Percentiles rank a stretch among this genome's conserved stretches.
phyloP scores from a whole-genome alignment of 78 protist species.

The Dictyostelium purpureum region DNA sequence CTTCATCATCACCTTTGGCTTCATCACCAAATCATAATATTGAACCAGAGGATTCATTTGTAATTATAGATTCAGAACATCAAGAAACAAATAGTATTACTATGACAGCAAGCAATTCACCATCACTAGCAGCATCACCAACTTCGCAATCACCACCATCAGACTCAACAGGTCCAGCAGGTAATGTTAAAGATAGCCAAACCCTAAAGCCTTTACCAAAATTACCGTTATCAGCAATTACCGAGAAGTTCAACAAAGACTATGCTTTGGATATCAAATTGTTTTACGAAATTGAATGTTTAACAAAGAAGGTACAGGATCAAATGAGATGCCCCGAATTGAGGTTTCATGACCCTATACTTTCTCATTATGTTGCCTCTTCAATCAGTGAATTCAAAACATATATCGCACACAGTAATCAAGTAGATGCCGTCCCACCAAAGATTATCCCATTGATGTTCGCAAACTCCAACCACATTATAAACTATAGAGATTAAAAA shows the following conservation, averaged over 20 bases:
- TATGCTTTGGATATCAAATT: constrained; percentile 39
- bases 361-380: constrained; percentile 65
- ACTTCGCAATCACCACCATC: background rate
- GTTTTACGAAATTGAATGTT: constrained; percentile 67
- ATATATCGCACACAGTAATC: constrained; percentile 56
- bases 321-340: constrained; percentile 64
- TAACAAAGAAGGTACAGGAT: constrained; percentile 41
- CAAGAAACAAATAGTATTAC: background rate
- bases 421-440: constrained; percentile 52
- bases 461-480: constrained; percentile 21
- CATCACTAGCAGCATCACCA: constrained; percentile 20
- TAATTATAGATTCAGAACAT: constrained; percentile 1
- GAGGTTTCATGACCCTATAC: constrained; percentile 46
- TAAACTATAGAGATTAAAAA: constrained; percentile 25
- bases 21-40: background rate
- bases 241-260: constrained; percentile 47
- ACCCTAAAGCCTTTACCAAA: background rate
- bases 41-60: constrained; percentile 22
- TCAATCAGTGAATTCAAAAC: constrained; percentile 74
- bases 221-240: constrained; percentile 5
- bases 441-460: constrained; percentile 70
- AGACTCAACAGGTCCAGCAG: background rate
- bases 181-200: background rate
- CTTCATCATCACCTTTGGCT: background rate
- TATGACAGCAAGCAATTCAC: constrained; percentile 13